Evolutionary conservation across 441 rosid species (phyloP), one percentile per base, ranked within the genome.

Genomic region (Arabidopsis hybrid): DNA sequence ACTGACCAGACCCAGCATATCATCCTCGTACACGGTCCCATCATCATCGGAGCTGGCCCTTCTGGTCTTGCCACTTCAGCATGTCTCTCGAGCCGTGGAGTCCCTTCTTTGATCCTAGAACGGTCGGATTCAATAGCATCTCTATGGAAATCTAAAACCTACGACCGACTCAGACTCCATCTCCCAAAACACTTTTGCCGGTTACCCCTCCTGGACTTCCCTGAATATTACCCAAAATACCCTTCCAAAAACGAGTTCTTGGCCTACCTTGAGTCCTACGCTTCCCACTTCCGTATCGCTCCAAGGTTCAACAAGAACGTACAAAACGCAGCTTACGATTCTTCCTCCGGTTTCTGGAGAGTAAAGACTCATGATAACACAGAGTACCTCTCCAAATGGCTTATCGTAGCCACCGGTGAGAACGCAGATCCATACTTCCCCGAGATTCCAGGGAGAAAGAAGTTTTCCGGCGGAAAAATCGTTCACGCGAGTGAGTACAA

Each of bases 1-100:
- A 50, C 38, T 13, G n/a, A 60, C 45, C 75, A 56, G 55, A 64
- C 75, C 67, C 57, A 65, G 35, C 67, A 76, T 13, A 51, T 77
- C 51, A 52, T 77, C 64, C 10, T 21, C 36, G 83, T 88, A 39
- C 57, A 67, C 7, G 89, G 92, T 4, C 93, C 97, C 26, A 85
- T 95, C 56, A 89, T 92, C 17, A 79, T 95, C 31, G 99, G 99
- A 13, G 99, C 96, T 1, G 99, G 99, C 4, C 98, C 99, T 9
- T 91, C 99, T 17, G 99, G 99, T 64, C 74, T 95, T 0, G 96
- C 99, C 9, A 80, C 78, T 0, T 77, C 97, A 1, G 99, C 98
- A 43, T 89, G 97, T 74, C 87, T 92, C 3, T 74, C 83, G 0
- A 60, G 78, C 67, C 82, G 65, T 8, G 89, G 93, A 2, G 82